A percentile compares a stretch with the other conserved stretches of the same genome.
These are phyloP conservation scores for Amphibolis antarctica DNA, from an alignment of 106 monocot genomes.

Conservation along the genomic window DNA sequence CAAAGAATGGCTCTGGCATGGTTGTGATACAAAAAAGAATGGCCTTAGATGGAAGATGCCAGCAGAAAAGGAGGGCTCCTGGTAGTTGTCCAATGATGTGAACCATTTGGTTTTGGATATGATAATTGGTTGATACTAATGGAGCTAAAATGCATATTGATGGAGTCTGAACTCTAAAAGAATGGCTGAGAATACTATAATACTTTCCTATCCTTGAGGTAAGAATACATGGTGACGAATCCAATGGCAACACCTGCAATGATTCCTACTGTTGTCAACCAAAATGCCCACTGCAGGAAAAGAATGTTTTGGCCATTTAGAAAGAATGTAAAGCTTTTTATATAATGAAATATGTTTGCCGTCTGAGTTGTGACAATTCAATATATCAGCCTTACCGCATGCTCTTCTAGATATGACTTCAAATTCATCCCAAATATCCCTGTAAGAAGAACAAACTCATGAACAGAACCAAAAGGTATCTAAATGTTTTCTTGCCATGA, in stretches of 20 bases:
- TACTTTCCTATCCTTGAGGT: slow-evolving; percentile 53
- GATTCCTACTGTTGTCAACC: slow-evolving; percentile 82
- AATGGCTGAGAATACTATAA: slow-evolving; percentile 10
- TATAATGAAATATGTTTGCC: neutral
- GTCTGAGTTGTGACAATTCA: neutral
- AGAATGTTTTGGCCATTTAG: neutral
- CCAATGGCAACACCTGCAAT: slow-evolving; percentile 56
- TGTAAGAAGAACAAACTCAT: slow-evolving; percentile 10
- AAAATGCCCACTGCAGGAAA: slow-evolving; percentile 66
- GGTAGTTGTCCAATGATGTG: no score
- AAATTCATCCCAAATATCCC: slow-evolving; percentile 99
- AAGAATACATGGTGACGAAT: slow-evolving; percentile 72
- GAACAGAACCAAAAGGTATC: neutral
- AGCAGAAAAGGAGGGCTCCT: no score
- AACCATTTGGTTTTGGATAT: no score
- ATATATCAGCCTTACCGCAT: slow-evolving; percentile 30
- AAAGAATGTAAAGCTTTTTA: neutral
- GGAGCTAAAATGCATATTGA: no score
- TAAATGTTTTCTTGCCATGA: neutral
- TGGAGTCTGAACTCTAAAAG: no score
- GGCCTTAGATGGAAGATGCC: no score
- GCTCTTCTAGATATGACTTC: slow-evolving; percentile 85
- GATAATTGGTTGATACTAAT: no score
- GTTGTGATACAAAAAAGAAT: no score
- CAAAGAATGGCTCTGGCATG: no score